Base-by-base conservation (phyloP, 164 flowering plant species). In the Houttuynia cordata region DNA sequence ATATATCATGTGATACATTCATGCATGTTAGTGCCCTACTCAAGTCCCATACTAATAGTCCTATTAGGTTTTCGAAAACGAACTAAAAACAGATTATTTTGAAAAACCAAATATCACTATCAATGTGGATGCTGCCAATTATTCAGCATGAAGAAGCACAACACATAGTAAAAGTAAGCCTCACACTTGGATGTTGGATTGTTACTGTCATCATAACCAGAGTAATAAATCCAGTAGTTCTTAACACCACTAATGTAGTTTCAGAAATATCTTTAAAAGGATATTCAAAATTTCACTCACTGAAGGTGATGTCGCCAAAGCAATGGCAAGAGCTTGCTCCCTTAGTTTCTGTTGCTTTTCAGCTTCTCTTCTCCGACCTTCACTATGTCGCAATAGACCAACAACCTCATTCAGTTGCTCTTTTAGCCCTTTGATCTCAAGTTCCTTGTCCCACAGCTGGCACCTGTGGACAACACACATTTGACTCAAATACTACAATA, bases 371-470 rank as follows among this genome's bases (percentile, higher is more conserved):
- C 95, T 79, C 59, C 81, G 76, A 51, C 68, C 58, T 77, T 94
- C 99, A 75, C 97, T 94, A 61, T 88, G 93, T 52, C 82, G 75
- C 59, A 90, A 68, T 54, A 88, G 71, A 60, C 83, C 78, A 40
- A 90, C 89, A 30, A 90, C 86, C 68, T 93, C 99, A 68, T 87
- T 86, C 39, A 90, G 67, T 59, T 93, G 93, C 60, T 90, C 97
- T 78, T 88, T 81, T 84, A 85, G 82, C 76, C 85, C 96, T 71
- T 83, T 88, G 63, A 83, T 79, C 67, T 90, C 97, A 62, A 84
- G 67, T 57, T 88, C 95, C 62, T 78, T 84, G 62, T 88, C 99
- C 92, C 91, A 85, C 59, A 79, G 25, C 53, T 84, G 89, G 71
- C 96, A 90, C 74, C 97, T 90, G 76, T 62, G 41, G 51, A 67